phyloP scores from a whole-genome alignment of 768 basidiomycete species.

The Boletus vermiculosoides region DNA sequence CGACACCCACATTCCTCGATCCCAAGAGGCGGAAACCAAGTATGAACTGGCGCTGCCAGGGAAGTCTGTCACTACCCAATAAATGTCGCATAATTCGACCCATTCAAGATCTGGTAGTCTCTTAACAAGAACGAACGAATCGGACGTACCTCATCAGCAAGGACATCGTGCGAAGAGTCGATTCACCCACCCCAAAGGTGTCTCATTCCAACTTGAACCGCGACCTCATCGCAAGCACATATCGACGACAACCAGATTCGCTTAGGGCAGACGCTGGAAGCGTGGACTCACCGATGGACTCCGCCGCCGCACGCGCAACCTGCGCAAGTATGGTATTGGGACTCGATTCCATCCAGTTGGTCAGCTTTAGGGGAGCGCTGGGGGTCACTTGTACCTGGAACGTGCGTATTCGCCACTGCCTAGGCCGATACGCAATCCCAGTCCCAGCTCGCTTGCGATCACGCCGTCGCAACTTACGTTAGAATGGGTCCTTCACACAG shows the following conservation, averaged over 20 bases:
- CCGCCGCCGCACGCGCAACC: constrained; percentile 19
- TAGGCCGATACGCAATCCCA: neutral
- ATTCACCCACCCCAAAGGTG: neutral
- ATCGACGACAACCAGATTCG: neutral
- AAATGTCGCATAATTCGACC: neutral
- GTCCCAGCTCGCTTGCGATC: constrained; percentile 2
- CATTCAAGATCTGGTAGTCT: neutral
- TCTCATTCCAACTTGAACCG: constrained; percentile 10
- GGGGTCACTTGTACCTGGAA: constrained; percentile 17
- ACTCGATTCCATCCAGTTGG: constrained; percentile 24
- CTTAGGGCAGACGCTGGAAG: constrained; percentile 19
- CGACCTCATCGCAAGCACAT: neutral
- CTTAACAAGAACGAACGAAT: neutral
- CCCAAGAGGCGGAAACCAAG: neutral
- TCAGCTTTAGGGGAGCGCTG: constrained; percentile 12
- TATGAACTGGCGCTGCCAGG: neutral
- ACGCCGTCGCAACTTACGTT: constrained; percentile 5
- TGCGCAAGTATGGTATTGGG: constrained; percentile 26
- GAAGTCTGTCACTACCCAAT: neutral
- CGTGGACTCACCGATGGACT: constrained; percentile 27
- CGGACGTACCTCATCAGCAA: neutral
- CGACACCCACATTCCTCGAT: neutral
- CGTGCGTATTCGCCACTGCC: constrained; percentile 4
- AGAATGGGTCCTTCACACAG: constrained; percentile 6
- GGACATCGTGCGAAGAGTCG: neutral